Conservation (phyloP, 2,329 filamentous ascomycete species). For the Penicillium decumbens region DNA sequence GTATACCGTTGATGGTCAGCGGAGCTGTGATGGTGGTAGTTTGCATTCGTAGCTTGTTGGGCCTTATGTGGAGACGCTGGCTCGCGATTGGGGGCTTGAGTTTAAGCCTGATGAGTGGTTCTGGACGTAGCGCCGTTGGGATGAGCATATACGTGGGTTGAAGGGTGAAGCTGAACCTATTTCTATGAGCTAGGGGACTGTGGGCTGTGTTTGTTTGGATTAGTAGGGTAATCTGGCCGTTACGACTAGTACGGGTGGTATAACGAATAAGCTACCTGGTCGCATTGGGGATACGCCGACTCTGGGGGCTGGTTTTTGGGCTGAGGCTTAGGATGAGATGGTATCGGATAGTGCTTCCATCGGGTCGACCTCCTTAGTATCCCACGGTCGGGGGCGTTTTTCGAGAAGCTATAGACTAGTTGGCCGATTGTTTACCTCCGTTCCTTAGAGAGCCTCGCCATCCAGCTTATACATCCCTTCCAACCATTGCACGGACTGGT, state of each 20-base stretch:
- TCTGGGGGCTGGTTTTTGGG: slow-evolving; percentile 82
- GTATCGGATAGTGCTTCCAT: neutral
- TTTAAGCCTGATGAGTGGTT: slow-evolving; percentile 68
- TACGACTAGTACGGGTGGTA: slow-evolving; percentile 64
- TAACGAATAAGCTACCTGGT: slow-evolving; percentile 85
- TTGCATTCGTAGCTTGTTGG: slow-evolving; percentile 66
- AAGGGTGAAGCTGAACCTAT: slow-evolving; percentile 29
- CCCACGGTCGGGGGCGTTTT: neutral
- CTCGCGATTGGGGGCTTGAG: slow-evolving; percentile 58
- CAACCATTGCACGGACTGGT: slow-evolving; percentile 3
- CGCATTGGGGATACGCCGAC: slow-evolving; percentile 82
- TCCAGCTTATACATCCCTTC: slow-evolving; percentile 4
- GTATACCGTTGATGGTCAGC: slow-evolving; percentile 56
- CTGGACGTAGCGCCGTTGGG: slow-evolving; percentile 72
- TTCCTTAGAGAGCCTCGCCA: neutral
- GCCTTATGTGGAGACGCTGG: slow-evolving; percentile 63
- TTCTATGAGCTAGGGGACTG: slow-evolving; percentile 72
- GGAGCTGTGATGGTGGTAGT: slow-evolving; percentile 32
- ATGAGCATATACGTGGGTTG: slow-evolving; percentile 65
- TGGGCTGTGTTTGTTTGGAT: slow-evolving; percentile 77
- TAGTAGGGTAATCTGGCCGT: slow-evolving; percentile 66
- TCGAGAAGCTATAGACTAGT: slow-evolving; percentile 2
- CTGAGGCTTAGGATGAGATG: slow-evolving; percentile 66
- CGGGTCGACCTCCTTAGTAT: neutral
- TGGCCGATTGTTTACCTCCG: slow-evolving; percentile 18